phyloP scores from a whole-genome alignment of 2,329 filamentous ascomycete genomes.

The Parastagonospora nodorum region DNA sequence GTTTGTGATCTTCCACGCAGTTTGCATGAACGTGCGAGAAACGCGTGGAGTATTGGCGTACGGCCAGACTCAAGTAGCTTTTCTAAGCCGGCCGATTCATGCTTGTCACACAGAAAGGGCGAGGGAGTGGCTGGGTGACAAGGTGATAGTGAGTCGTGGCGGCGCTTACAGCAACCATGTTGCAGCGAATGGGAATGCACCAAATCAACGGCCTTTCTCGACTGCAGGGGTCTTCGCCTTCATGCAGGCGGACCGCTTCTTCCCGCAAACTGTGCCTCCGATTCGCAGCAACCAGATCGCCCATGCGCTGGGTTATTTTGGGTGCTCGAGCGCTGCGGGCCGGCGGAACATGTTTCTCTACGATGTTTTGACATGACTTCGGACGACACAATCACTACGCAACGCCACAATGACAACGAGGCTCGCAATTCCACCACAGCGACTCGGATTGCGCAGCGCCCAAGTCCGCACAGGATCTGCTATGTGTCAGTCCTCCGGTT shows the following conservation, averaged over 20 bases:
- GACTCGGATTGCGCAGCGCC: conserved; percentile 4
- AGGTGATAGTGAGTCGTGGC: conserved; percentile 6
- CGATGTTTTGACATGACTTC: not conserved
- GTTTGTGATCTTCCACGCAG: conserved; percentile 13
- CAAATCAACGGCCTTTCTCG: conserved; percentile 7
- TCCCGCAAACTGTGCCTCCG: conserved; percentile 30
- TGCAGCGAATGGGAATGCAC: conserved; percentile 11
- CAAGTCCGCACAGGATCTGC: conserved; percentile 4
- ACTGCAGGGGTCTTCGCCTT: conserved; percentile 15
- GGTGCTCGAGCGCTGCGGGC: conserved; percentile 11
- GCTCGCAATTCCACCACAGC: not conserved
- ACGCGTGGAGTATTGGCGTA: conserved; percentile 17
- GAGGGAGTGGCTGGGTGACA: conserved; percentile 12
- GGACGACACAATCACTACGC: not conserved
- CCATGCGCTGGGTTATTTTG: conserved; percentile 7
- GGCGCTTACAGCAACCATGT: conserved; percentile 20
- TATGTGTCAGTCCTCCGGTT: conserved; percentile 8
- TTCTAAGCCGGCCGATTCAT: not conserved
- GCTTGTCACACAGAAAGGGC: not conserved
- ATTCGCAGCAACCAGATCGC: conserved; percentile 17
- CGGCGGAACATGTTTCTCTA: conserved; percentile 20
- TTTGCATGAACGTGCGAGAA: conserved; percentile 16
- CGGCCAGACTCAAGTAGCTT: conserved; percentile 12
- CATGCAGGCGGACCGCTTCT: conserved; percentile 30
- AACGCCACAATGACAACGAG: not conserved